Evolutionary conservation across 768 basidiomycete species (phyloP), one percentile per base, ranked within the genome.

Genomic region (Auricularia sp.): DNA sequence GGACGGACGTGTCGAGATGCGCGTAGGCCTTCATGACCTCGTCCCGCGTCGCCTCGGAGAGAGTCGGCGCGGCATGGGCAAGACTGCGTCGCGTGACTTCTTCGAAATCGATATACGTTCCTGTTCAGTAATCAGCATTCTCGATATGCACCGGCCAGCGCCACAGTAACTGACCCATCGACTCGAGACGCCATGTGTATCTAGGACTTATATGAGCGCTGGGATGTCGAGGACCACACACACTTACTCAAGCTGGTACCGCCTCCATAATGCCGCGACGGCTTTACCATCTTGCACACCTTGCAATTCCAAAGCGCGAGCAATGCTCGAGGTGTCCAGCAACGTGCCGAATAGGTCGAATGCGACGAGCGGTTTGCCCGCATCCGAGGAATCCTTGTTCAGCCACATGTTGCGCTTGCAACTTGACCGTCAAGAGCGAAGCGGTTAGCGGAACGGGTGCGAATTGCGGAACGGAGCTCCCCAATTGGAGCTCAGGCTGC

Each of bases 301-400:
- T 18, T 67, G 63, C 14, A 45, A 29, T 42, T 62, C 21, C 3
- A 73, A 33, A 6, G 63, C 64, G 39, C 54, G 39, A 16, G 67
- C 29, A 33, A 75, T 70, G 56, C 67, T 65, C 42, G 62, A 65
- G 5, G 73, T 74, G 62, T 75, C 68, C 21, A 75, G 69, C 29
- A 75, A 61, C 6, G 74, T 75, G 10, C 74, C 74, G 56, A 74
- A 75, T 61, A 75, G 68, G 63, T 75, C 74, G 61, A 75, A 72
- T 10, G 73, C 74, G n/a, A 75, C 65, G 33, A 71, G 64, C 33
- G 68, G 68, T 21, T 63, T 62, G 29, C 37, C 10, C 14, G 47
- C 8, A 18, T 21, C 21, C 18, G 47, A 8, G 18, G 18, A 18
- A 18, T 6, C 47, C 18, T 18, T 51, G 21, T 51, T 21, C 47